Conservation (phyloP, 192 early-diverging fungal genomes). For the Phycomyces nitens region DNA sequence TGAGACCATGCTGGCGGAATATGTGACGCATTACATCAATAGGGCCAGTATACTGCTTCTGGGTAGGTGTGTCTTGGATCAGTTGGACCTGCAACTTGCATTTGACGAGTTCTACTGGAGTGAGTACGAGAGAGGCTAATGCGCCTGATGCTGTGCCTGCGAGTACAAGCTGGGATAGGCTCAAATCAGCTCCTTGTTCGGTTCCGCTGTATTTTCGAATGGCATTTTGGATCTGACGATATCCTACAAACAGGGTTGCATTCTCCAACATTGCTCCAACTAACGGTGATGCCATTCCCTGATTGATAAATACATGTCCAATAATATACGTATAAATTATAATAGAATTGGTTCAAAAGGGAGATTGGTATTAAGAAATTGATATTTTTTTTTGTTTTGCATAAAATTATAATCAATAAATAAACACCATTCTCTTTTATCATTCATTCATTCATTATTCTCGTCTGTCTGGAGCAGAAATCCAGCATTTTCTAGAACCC, state of each 20-base stretch:
- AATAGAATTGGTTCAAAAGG: neutral
- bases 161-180: conserved; percentile 64
- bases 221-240: conserved; percentile 75
- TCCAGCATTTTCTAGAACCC: neutral
- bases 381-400: neutral
- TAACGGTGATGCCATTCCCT: conserved; percentile 89
- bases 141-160: conserved; percentile 86
- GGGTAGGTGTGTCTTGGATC: conserved; percentile 20
- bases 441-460: too few relatives aligned
- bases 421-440: too few relatives aligned
- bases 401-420: too few relatives aligned
- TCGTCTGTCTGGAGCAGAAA: too few relatives aligned
- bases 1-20: conserved; percentile 42
- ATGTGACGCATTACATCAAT: conserved; percentile 48
- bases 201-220: conserved; percentile 53
- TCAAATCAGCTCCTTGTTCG: conserved; percentile 22
- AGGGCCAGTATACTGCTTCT: conserved; percentile 40
- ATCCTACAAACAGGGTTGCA: conserved; percentile 85
- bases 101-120: conserved; percentile 95
- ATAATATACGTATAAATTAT: too few relatives aligned
- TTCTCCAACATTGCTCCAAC: conserved; percentile 95
- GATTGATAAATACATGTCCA: conserved; percentile 8
- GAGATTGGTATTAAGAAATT: neutral
- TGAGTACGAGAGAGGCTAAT: conserved; percentile 83
- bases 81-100: conserved; percentile 95